Conservation (phyloP, 208 protist species). For the Leishmania guyanensis region DNA sequence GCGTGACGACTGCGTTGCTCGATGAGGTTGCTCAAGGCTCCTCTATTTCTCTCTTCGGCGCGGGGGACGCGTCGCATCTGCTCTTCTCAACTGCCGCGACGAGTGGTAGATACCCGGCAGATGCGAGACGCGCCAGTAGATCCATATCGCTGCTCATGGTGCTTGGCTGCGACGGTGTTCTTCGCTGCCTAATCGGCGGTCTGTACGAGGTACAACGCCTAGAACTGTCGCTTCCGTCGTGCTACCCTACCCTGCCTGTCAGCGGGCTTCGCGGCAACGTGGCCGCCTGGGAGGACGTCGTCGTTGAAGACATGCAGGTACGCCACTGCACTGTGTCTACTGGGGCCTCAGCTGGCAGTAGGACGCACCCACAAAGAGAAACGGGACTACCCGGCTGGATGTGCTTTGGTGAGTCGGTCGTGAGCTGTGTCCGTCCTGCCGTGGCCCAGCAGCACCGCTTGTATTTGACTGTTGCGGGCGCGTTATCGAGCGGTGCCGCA, state of each 20-base stretch:
- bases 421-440: conserved; percentile 10
- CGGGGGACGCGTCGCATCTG: neutral
- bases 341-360: neutral
- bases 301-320: conserved; percentile 21
- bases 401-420: conserved; percentile 3
- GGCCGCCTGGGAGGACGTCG: conserved; percentile 9
- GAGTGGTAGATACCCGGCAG: neutral
- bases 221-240: conserved; percentile 6
- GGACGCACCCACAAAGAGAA: neutral
- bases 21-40: conserved; percentile 22
- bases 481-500: conserved; percentile 1
- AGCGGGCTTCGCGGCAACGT: neutral
- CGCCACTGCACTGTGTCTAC: conserved; percentile 9
- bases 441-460: conserved; percentile 15
- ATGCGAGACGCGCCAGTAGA: neutral
- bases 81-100: neutral
- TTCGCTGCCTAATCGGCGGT: conserved; percentile 62
- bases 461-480: conserved; percentile 4
- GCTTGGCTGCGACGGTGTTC: conserved; percentile 44
- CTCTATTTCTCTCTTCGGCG: neutral
- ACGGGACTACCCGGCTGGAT: neutral
- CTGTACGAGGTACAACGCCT: conserved; percentile 56
- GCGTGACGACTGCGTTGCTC: conserved; percentile 23
- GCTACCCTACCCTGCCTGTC: neutral
- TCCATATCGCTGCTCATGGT: conserved; percentile 51